phyloP scores from a whole-genome alignment of 345 rosid genomes.

The Arabidopsis arenosa region DNA sequence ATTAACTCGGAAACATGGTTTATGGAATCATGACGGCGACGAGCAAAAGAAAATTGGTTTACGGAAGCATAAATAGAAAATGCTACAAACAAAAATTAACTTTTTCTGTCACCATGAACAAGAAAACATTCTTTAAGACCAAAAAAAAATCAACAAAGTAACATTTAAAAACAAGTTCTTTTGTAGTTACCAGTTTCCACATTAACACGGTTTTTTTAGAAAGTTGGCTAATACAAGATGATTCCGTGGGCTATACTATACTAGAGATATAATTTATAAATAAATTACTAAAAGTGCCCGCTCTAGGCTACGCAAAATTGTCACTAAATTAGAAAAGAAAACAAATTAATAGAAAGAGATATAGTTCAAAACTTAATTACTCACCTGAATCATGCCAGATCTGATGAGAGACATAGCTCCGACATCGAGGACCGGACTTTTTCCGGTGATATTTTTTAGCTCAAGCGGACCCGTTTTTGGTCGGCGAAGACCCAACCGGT shows the following conservation, averaged over 20 bases:
- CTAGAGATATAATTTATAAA: background rate
- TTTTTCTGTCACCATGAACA: constrained; percentile 8
- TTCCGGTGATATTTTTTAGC: constrained; percentile 62
- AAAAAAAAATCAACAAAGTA: background rate
- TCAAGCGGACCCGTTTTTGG: constrained; percentile 75
- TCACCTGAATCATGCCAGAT: constrained; percentile 68
- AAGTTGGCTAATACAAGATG: constrained; percentile 5
- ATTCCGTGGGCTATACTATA: background rate
- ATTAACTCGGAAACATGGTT: constrained; percentile 22
- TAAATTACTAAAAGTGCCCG: constrained; percentile 2
- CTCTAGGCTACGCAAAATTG: constrained; percentile 7
- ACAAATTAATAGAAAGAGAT: background rate
- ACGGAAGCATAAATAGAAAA: constrained; percentile 1
- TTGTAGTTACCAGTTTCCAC: constrained; percentile 17
- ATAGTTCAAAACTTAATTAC: background rate
- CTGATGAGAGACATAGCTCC: constrained; percentile 64
- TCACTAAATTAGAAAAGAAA: background rate
- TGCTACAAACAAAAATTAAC: constrained; percentile 27
- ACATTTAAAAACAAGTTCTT: constrained; percentile 16
- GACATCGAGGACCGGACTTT: constrained; percentile 71
- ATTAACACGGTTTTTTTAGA: constrained; percentile 33
- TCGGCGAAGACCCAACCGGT: constrained; percentile 56
- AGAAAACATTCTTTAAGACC: background rate
- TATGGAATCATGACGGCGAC: constrained; percentile 6
- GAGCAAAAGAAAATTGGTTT: background rate